These are phyloP conservation scores for Chrysoporthe cubensis DNA, from an alignment of 2,329 filamentous ascomycete genomes.

Conservation along the genomic window DNA sequence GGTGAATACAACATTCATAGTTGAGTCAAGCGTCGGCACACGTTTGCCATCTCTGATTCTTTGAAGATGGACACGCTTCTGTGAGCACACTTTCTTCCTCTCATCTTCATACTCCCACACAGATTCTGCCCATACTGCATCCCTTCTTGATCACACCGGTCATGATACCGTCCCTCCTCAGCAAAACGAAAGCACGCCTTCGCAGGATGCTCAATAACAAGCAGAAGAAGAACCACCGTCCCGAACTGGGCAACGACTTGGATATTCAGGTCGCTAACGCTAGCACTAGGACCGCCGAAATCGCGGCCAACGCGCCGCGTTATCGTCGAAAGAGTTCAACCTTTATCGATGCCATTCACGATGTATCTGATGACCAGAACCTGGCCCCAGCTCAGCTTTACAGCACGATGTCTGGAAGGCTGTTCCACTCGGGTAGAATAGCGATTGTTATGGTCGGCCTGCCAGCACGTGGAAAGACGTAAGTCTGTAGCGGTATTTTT, in stretches of 20 bases:
- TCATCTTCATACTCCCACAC: not conserved
- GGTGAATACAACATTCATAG: not conserved
- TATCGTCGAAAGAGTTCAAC: conserved; percentile 94
- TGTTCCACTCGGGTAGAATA: conserved; percentile 97
- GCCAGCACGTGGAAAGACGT: conserved; percentile 94
- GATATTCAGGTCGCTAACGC: conserved; percentile 36
- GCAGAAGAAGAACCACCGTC: not conserved
- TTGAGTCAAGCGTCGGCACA: not conserved
- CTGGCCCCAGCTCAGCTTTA: conserved; percentile 96
- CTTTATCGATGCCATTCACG: conserved; percentile 96
- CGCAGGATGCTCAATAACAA: not conserved
- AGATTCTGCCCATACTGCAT: no score
- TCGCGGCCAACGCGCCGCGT: conserved; percentile 86
- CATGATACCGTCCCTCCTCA: not conserved
- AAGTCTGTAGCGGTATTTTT: conserved; percentile 41
- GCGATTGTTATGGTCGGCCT: conserved; percentile 96
- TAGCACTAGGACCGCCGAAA: conserved; percentile 75
- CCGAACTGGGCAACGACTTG: conserved; percentile 29
- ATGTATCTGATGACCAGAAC: conserved; percentile 78
- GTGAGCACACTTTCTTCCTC: conserved; percentile 31
- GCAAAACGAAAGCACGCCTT: not conserved
- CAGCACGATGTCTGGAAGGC: conserved; percentile 93
- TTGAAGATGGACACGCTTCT: conserved; percentile 38
- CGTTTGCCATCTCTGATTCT: conserved; percentile 1
- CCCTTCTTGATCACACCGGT: not conserved